Evolutionary conservation across 305 asterid species (phyloP).

Genomic region (Salvia sclarea): DNA sequence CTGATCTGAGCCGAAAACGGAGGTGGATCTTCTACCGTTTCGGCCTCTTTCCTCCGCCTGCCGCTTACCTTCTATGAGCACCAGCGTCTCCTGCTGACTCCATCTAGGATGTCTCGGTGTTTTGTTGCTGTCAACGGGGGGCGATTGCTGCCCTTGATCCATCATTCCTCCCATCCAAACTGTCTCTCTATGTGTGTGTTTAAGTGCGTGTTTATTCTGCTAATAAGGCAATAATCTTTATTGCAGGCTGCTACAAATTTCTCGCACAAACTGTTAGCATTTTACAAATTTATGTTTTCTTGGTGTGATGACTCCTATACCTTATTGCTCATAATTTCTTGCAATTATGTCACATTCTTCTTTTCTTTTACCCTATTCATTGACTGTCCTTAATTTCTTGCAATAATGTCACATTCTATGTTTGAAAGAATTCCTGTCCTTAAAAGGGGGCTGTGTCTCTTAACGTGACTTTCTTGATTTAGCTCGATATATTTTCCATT

Average conservation of each 20-base stretch:
- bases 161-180: constrained; percentile 13
- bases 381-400: constrained; percentile 29
- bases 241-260: constrained; percentile 1
- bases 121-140: constrained; percentile 34
- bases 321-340: constrained; percentile 18
- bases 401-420: constrained; percentile 19
- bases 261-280: neutral
- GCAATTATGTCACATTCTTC: constrained; percentile 14
- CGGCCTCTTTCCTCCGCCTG: constrained; percentile 56
- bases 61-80: constrained; percentile 68
- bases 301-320: neutral
- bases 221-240: constrained; percentile 32
- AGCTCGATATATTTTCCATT: neutral
- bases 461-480: constrained; percentile 12
- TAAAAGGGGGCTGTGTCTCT: neutral
- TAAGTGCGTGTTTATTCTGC: constrained; percentile 37
- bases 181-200: constrained; percentile 16
- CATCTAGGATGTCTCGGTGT: constrained; percentile 71
- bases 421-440: constrained; percentile 31
- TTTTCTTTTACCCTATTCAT: constrained; percentile 25
- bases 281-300: neutral
- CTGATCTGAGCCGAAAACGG: constrained; percentile 42
- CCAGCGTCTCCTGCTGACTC: constrained; percentile 67
- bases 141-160: constrained; percentile 38
- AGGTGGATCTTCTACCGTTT: constrained; percentile 46